These are phyloP conservation scores for Talaromyces sp. DNA, from an alignment of 2,329 filamentous ascomycete species.

Conservation along the genomic window DNA sequence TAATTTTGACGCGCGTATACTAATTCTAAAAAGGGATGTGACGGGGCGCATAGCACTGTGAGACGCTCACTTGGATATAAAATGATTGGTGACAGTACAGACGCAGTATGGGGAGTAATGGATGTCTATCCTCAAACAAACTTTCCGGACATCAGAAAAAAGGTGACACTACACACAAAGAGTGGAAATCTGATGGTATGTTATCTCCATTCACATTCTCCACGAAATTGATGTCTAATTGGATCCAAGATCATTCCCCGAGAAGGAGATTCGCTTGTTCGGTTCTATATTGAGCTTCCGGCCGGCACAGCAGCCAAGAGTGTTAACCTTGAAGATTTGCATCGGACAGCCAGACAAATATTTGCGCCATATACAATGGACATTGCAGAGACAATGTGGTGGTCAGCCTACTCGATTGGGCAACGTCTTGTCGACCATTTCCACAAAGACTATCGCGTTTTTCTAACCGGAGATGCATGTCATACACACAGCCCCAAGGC, in stretches of 20 bases:
- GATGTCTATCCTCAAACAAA: constrained; percentile 50
- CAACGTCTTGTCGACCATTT: constrained; percentile 62
- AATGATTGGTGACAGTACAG: constrained; percentile 54
- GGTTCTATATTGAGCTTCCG: constrained; percentile 64
- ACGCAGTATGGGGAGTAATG: constrained; percentile 46
- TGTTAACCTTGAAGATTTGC: constrained; percentile 59
- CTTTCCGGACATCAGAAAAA: constrained; percentile 53
- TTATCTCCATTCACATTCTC: constrained; percentile 58
- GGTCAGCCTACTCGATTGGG: constrained; percentile 66
- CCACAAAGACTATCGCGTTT: constrained; percentile 57
- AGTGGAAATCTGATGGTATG: constrained; percentile 57
- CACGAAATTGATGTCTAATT: neutral
- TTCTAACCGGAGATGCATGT: constrained; percentile 65
- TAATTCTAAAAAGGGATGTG: constrained; percentile 43
- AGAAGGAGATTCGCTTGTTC: constrained; percentile 57
- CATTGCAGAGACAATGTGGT: constrained; percentile 65
- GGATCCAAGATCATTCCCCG: constrained; percentile 48
- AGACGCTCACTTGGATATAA: constrained; percentile 56
- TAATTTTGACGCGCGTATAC: neutral
- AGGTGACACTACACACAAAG: constrained; percentile 47
- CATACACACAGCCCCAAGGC: constrained; percentile 31
- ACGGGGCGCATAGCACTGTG: constrained; percentile 66
- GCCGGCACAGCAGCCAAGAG: constrained; percentile 49
- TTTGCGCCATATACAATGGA: constrained; percentile 64
- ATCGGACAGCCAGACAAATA: constrained; percentile 62